Conservation (phyloP, 805 yeast genomes). For the Candida argentea region DNA sequence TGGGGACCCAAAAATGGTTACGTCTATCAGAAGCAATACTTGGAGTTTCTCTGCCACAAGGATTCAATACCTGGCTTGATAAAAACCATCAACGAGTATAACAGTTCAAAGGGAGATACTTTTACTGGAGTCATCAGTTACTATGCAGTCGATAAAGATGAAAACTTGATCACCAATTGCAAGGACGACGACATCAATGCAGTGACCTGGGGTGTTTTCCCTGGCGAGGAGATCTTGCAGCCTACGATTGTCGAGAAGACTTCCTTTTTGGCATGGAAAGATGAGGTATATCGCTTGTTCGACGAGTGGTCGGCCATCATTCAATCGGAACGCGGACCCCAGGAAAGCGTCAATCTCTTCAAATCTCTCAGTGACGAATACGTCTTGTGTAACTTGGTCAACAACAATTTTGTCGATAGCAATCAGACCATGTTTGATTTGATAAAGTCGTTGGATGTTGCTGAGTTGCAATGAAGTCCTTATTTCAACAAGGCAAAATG, state of each 20-base stretch:
- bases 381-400: slow-evolving; percentile 79
- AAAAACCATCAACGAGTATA: slow-evolving; percentile 33
- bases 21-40: slow-evolving; percentile 88
- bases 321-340: slow-evolving; percentile 22
- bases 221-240: slow-evolving; percentile 88
- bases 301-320: slow-evolving; percentile 66
- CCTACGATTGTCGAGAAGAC: slow-evolving; percentile 92
- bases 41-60: slow-evolving; percentile 75
- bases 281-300: slow-evolving; percentile 79
- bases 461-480: slow-evolving; percentile 2
- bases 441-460: slow-evolving; percentile 26
- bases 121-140: slow-evolving; percentile 50
- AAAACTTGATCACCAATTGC: slow-evolving; percentile 59
- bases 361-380: slow-evolving; percentile 43
- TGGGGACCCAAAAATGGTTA: slow-evolving; percentile 96
- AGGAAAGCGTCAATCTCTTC: slow-evolving; percentile 32
- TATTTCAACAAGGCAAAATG: not conserved
- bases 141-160: slow-evolving; percentile 58
- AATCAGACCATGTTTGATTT: slow-evolving; percentile 48
- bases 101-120: slow-evolving; percentile 27
- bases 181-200: slow-evolving; percentile 77
- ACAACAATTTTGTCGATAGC: slow-evolving; percentile 61
- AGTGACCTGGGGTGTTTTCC: slow-evolving; percentile 98
- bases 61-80: slow-evolving; percentile 25
- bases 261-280: slow-evolving; percentile 95